Evolutionary conservation across 306 rosid species (phyloP).

Genomic region (Cucurbita pepo): DNA sequence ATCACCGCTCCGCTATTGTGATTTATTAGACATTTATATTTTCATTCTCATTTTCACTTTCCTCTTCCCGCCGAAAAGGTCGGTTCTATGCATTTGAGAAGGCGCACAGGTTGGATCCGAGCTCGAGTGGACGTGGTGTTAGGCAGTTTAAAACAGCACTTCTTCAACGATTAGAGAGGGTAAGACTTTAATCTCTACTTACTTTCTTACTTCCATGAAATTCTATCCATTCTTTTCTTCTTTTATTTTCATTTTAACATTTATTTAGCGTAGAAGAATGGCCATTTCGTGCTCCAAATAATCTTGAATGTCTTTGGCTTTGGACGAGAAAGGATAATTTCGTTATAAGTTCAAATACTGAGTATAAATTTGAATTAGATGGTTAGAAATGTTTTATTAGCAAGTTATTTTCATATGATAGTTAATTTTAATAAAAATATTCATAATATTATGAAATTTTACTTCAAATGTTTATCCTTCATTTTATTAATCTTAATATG

Average conservation of each 20-base stretch:
- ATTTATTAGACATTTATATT: background rate
- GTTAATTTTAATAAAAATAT: too few species aligned
- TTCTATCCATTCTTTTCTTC: background rate
- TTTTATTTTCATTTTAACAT: background rate
- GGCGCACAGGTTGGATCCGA: slow-evolving; percentile 84
- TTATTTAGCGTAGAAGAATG: background rate
- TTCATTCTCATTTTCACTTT: background rate
- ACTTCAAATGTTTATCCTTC: too few species aligned
- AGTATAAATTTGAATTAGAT: too few species aligned
- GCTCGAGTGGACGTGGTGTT: slow-evolving; percentile 91
- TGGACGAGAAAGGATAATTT: background rate
- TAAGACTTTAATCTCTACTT: slow-evolving; percentile 3
- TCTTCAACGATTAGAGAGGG: slow-evolving; percentile 81
- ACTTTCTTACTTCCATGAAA: background rate
- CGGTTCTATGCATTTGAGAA: slow-evolving; percentile 94
- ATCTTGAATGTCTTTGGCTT: background rate
- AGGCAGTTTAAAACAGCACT: slow-evolving; percentile 83
- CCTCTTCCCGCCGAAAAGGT: slow-evolving; percentile 24
- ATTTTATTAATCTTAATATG: background rate
- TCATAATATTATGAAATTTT: too few species aligned
- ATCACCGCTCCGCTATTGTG: background rate
- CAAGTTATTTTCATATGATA: too few species aligned
- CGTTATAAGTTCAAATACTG: background rate
- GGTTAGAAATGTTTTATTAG: too few species aligned
- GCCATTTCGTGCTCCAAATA: background rate